These are phyloP conservation scores for Forsythia suspensa DNA, from an alignment of 257 asterid genomes.

Conservation along the genomic window DNA sequence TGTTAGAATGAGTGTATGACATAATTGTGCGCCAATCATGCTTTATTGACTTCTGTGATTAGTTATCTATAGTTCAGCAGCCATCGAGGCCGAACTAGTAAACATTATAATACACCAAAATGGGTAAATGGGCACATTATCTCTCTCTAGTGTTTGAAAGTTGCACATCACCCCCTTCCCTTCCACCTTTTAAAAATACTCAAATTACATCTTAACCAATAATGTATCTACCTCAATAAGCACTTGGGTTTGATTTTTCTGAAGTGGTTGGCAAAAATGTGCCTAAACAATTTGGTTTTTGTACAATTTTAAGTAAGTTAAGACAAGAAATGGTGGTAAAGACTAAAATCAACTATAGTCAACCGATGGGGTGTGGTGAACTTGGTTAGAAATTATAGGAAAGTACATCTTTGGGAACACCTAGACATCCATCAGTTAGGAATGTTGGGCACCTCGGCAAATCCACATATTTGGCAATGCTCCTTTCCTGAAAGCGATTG, in stretches of 20 bases:
- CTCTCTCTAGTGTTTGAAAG: not conserved
- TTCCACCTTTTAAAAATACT: not conserved
- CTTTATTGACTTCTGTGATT: not conserved
- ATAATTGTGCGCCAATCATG: not conserved
- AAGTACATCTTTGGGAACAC: too few relatives aligned
- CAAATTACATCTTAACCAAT: not conserved
- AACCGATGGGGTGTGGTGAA: not conserved
- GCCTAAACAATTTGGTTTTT: not conserved
- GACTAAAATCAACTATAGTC: not conserved
- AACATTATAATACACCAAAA: not conserved
- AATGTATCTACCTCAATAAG: not conserved
- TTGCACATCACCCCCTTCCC: not conserved
- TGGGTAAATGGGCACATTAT: not conserved
- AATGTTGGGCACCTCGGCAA: too few relatives aligned
- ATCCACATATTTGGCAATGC: too few relatives aligned
- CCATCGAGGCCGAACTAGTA: not conserved
- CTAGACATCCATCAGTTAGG: too few relatives aligned
- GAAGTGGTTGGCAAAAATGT: not conserved
- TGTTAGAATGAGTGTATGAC: constrained; percentile 4
- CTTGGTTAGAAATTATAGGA: not conserved
- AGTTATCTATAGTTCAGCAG: not conserved
- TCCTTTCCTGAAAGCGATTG: too few relatives aligned
- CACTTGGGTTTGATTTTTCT: not conserved
- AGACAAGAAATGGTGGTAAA: not conserved
- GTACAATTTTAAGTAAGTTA: not conserved